These are phyloP conservation scores for Eucalyptus coolabah DNA, from an alignment of 345 rosid species.

Conservation along the genomic window DNA sequence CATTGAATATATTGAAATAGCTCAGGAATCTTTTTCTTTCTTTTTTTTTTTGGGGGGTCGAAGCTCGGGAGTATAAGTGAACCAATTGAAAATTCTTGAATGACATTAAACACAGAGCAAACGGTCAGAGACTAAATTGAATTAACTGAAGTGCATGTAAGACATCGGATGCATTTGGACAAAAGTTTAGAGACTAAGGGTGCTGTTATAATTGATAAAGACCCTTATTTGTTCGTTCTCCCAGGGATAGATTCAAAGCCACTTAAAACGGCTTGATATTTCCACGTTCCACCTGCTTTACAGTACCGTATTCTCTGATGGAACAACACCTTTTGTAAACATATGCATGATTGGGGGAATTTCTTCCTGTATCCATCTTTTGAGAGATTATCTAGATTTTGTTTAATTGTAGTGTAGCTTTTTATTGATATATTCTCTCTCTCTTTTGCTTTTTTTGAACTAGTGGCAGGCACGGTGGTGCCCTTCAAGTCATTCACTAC, in stretches of 20 bases:
- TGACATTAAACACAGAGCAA: not conserved
- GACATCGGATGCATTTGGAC: not conserved
- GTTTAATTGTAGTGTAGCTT: not conserved
- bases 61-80: not conserved
- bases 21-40: not conserved
- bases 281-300: not conserved
- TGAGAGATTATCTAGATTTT: slow-evolving; percentile 18
- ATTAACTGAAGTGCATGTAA: not conserved
- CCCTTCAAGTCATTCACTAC: not conserved
- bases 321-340: slow-evolving; percentile 1
- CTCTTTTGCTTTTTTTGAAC: slow-evolving; percentile 16
- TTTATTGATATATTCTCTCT: slow-evolving; percentile 28
- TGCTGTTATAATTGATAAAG: not conserved
- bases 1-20: not conserved
- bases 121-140: not conserved
- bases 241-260: not conserved
- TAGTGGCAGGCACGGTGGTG: slow-evolving; percentile 39
- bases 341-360: slow-evolving; percentile 29
- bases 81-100: not conserved
- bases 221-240: not conserved
- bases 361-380: slow-evolving; percentile 21
- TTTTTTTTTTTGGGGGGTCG: too few species aligned
- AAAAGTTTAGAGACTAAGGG: not conserved
- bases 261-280: not conserved
- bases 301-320: not conserved